Conservation (phyloP, 2,329 filamentous ascomycete genomes). For the Ophiostoma novo-ulmi region DNA sequence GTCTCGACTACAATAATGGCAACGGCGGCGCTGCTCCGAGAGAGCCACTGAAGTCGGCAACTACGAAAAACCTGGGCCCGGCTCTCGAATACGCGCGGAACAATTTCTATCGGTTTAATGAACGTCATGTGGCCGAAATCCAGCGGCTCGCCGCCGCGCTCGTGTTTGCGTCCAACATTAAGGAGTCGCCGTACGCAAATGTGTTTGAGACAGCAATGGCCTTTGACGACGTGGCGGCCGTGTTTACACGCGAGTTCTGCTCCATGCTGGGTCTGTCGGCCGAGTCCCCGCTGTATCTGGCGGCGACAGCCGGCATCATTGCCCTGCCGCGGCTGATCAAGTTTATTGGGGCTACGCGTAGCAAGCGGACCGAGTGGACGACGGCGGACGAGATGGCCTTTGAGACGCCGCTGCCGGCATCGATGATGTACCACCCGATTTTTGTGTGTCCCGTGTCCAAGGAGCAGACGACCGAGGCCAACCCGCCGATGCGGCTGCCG, state of each 20-base stretch:
- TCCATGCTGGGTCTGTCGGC: slow-evolving; percentile 83
- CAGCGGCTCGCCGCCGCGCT: slow-evolving; percentile 76
- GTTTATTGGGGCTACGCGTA: slow-evolving; percentile 78
- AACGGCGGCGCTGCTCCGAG: not conserved
- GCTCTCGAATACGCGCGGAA: slow-evolving; percentile 71
- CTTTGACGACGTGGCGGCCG: slow-evolving; percentile 78
- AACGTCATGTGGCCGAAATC: slow-evolving; percentile 71
- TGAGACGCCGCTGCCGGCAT: slow-evolving; percentile 53
- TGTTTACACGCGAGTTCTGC: slow-evolving; percentile 93
- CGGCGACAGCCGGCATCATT: slow-evolving; percentile 85
- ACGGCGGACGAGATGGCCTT: slow-evolving; percentile 85
- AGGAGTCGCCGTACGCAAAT: slow-evolving; percentile 68
- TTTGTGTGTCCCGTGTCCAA: slow-evolving; percentile 98
- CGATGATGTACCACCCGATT: slow-evolving; percentile 81
- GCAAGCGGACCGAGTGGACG: slow-evolving; percentile 92
- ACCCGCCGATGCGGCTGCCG: slow-evolving; percentile 94
- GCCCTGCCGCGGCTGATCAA: slow-evolving; percentile 86
- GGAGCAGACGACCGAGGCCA: slow-evolving; percentile 86
- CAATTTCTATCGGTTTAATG: slow-evolving; percentile 70
- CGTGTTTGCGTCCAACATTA: slow-evolving; percentile 70
- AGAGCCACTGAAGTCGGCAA: slow-evolving; percentile 33
- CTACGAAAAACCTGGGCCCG: slow-evolving; percentile 22
- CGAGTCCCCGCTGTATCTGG: slow-evolving; percentile 87
- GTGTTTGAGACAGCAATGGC: slow-evolving; percentile 63
- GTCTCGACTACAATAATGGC: not conserved